Base-by-base conservation (phyloP, 768 basidiomycete genomes). In the Neoboletus subvelutipes region DNA sequence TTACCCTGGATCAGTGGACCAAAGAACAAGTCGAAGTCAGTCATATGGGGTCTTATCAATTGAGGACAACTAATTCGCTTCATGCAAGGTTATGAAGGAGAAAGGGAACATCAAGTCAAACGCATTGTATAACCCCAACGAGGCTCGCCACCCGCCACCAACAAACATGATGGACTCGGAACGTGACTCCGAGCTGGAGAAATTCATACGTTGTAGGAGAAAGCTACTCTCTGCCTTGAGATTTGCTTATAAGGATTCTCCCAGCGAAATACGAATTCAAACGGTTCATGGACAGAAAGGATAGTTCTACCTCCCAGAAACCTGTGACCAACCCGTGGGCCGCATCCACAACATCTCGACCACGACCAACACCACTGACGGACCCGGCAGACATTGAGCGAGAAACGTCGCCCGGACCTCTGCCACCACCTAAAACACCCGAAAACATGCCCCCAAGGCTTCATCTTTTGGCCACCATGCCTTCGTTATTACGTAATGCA, bases 161-260 rank as follows among this genome's bases (percentile, higher is more conserved):
- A 81, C 91, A 4, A 88, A 87, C 60, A 77, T 88, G 66, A 83
- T 87, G 40, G 91, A 92, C 50, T 77, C 80, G 1, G 90, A 90
- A 64, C 80, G 94, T 31, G 93, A 96, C 67, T 88, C 89, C 46
- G 94, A 98, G 58, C 81, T 98, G 43, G 95, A 98, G 71, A 86
- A 84, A 66, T 97, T 85, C 75, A 94, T 98, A 58, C 83, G 95
- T 56, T 78, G 90, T 90, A 82, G 77, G 71, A 45, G 34, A 24
- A 33, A 10, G 20, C 28, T 5, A 40, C 22, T 37, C 4, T 46
- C 45, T 18, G 6, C 15, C 26, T 26, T 9, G 20, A 20, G 17
- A 13, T 47, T 36, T 28, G 26, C 39, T 52, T 17, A 50, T 29
- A 39, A 29, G 10, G 4, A 24, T 28, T 26, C n/a, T 46, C 55